Conservation (phyloP, 2,329 filamentous ascomycete genomes). For the Mycocentrospora acerina region DNA sequence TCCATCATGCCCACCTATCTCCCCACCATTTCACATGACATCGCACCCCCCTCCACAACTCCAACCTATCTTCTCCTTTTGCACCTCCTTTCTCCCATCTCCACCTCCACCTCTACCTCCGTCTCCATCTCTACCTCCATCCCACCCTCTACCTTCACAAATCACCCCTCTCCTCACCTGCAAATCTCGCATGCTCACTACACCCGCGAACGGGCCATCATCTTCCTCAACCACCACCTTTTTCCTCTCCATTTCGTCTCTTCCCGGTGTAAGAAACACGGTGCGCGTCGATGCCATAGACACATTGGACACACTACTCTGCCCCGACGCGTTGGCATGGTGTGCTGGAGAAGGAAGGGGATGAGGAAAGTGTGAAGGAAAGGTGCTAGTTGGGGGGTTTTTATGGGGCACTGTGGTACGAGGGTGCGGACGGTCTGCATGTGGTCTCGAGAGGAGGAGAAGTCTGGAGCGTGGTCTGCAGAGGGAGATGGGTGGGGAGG, state of each 20-base stretch:
- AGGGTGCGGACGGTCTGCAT: too few relatives aligned
- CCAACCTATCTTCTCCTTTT: conserved; percentile 1
- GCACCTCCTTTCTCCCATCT: background rate
- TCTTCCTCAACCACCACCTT: conserved; percentile 22
- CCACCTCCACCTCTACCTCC: background rate
- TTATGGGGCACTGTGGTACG: too few relatives aligned
- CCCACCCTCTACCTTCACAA: conserved; percentile 7
- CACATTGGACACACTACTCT: background rate
- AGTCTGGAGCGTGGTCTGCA: background rate
- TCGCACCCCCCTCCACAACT: conserved; percentile 10
- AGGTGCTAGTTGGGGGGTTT: too few relatives aligned
- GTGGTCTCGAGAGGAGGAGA: background rate
- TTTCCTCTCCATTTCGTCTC: conserved; percentile 37
- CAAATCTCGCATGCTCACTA: conserved; percentile 18
- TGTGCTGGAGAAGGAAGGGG: background rate
- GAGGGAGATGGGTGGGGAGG: background rate
- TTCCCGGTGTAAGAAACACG: conserved; percentile 19
- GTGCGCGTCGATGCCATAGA: conserved; percentile 6
- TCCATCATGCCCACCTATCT: too few relatives aligned
- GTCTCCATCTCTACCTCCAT: too few relatives aligned
- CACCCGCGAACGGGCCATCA: conserved; percentile 26
- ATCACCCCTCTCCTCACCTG: conserved; percentile 15
- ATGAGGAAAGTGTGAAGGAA: too few relatives aligned
- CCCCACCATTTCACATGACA: conserved; percentile 15
- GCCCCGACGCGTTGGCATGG: background rate